Base-by-base conservation (phyloP, 768 basidiomycete species). In the Leccinum rimulosum region DNA sequence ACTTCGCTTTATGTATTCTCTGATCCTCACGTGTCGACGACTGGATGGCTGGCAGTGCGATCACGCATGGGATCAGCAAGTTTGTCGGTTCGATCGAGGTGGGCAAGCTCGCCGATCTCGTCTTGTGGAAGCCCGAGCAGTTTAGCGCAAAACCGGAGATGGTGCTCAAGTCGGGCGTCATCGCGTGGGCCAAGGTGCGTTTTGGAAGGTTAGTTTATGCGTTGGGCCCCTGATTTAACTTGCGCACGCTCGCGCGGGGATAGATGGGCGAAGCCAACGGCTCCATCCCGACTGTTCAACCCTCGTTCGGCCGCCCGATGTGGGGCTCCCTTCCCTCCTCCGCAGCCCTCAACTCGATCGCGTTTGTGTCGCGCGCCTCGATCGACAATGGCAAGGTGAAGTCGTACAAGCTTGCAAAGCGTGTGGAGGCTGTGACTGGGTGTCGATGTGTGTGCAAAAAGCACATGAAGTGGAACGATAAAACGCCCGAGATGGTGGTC, bases 201-300 rank as follows among this genome's bases (percentile, higher is more conserved):
- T 11, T 3, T 22, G 19, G 19, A 22, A 45, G 19, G 49, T 43
- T n/a, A 15, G 8, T 17, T 7, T 9, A 30, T 30, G 49, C 9
- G 25, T 25, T 4, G 25, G 25, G 25, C 3, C 43, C 19, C 9
- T 47, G 11, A 27, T 33, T 17, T 27, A 22, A 17, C 12, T 61
- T 38, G 33, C 36, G 50, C 27, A 11, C 31, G 4, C 40, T 17
- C 15, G 14, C 28, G 25, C 52, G 48, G 30, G 40, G 27, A 6
- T 15, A 62, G 91, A 91, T 99, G 87, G 97, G 97, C 17, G 97
- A 99, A 49, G 91, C 96, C 0, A 98, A 98, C 73, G 97, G 83
- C 2, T 95, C 94, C 8, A 98, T 99, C 62, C 95, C 97, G 12
- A 91, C 93, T 2, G 93, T 99, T 0, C 95, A 98, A 70, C 97